Percentiles rank a stretch among this genome's conserved stretches.
Conservation (phyloP, 106 monocot species). For the Dendrobium catenatum region DNA sequence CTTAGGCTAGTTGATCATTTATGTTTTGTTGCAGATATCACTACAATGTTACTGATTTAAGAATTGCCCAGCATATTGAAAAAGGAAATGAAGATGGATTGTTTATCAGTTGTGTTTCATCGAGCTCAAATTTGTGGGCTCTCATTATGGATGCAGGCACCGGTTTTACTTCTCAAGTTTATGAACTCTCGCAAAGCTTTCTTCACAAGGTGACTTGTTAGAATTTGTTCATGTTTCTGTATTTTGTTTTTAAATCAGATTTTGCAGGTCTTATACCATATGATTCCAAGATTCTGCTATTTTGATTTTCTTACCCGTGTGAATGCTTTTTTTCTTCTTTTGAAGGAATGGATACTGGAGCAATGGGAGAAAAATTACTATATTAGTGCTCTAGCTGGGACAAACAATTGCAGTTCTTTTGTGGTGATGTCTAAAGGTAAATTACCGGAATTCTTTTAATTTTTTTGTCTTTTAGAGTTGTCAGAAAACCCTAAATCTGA, state of each 20-base stretch:
- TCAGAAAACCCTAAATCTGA: neutral
- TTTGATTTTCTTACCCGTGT: neutral
- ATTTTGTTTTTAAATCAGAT: neutral
- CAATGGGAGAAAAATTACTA: slow-evolving; percentile 93
- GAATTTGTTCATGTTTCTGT: neutral
- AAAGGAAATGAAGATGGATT: slow-evolving; percentile 92
- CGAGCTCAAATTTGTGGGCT: slow-evolving; percentile 82
- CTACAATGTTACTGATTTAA: slow-evolving; percentile 84
- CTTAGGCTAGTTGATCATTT: neutral
- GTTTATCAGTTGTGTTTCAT: slow-evolving; percentile 82
- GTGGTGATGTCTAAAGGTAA: slow-evolving; percentile 87
- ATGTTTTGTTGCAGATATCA: slow-evolving; percentile 59
- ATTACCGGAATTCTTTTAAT: slow-evolving; percentile 4
- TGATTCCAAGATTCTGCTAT: neutral
- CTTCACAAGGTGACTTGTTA: slow-evolving; percentile 60
- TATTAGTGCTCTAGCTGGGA: slow-evolving; percentile 73
- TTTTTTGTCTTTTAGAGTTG: slow-evolving; percentile 1
- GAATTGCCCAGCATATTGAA: slow-evolving; percentile 82
- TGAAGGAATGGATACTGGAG: slow-evolving; percentile 89
- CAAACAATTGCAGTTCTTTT: slow-evolving; percentile 69
- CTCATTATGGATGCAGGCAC: slow-evolving; percentile 99
- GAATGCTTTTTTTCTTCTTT: neutral
- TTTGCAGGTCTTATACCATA: neutral
- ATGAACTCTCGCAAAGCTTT: slow-evolving; percentile 76
- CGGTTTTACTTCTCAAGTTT: slow-evolving; percentile 81